A percentile compares a stretch with the other conserved stretches of the same genome.
Conservation (phyloP, 2,329 filamentous ascomycete genomes). For the Aureobasidium vineae region DNA sequence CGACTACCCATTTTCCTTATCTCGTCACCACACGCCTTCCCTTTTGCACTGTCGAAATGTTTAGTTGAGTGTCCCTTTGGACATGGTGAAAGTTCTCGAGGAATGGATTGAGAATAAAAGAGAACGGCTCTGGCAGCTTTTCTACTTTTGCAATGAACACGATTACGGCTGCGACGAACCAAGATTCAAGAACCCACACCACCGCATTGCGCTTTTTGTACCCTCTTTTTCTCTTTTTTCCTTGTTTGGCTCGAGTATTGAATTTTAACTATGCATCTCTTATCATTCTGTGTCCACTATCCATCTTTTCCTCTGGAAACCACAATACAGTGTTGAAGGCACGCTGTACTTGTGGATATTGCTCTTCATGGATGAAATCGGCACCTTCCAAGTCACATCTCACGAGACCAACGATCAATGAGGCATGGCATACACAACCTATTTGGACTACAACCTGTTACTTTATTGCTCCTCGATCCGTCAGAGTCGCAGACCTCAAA, state of each 20-base stretch:
- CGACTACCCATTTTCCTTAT: slow-evolving; percentile 60
- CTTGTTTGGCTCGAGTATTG: not conserved
- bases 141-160: not conserved
- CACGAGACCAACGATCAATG: no score
- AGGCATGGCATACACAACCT: no score
- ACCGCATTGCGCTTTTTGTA: not conserved
- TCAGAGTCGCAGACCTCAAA: no score
- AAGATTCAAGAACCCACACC: not conserved
- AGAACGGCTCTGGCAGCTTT: slow-evolving; percentile 19
- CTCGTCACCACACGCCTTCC: slow-evolving; percentile 52
- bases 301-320: not conserved
- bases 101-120: not conserved
- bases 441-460: no score
- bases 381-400: no score
- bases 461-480: no score
- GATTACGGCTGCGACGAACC: slow-evolving; percentile 5
- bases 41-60: slow-evolving; percentile 18
- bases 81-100: slow-evolving; percentile 1
- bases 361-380: no score
- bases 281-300: not conserved
- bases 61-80: not conserved
- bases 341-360: not conserved
- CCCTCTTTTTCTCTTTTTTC: not conserved
- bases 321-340: no score
- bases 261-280: slow-evolving; percentile 5